Base-by-base conservation (phyloP, 2,329 filamentous ascomycete species). In the Lachnellula cervina region DNA sequence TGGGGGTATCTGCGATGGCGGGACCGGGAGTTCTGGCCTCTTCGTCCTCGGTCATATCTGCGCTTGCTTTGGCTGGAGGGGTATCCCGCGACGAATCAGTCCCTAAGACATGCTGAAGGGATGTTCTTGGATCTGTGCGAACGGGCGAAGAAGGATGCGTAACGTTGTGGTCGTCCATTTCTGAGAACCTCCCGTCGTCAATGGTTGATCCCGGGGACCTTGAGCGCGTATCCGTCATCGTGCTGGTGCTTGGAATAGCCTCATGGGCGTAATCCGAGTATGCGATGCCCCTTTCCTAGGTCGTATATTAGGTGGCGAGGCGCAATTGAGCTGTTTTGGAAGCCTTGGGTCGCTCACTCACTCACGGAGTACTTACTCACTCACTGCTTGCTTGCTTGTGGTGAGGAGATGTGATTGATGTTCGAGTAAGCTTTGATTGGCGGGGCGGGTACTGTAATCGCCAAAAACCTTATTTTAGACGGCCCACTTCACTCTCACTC, bases 1-100 rank as follows among this genome's bases (percentile, higher is more conserved):
- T 49, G 47, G 56, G 45, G 38, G 58, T 52, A 17, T 62, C 61
- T 8, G 53, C 47, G 9, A 43, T 51, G 19, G 51, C 35, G 13
- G 56, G 58, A 14, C 61, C 57, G 14, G 66, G 64, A 0, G 66
- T 68, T 49, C 61, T 63, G 11, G 52, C 57, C 17, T 66, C 66
- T n/a, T 68, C 68, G 50, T 69, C 68, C 52, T 69, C 67, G n/a
- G 61, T 66, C 56, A 64, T 63, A n/a, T 66, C 64, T 25, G 45
- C 51, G 40, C 59, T 60, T 19, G 25, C 51, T 19, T 56, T 57
- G 8, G 51, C 47, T 11, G 45, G 45, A 17, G 66, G 60, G 3
- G 64, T 61, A 16, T 64, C 61, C 49, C 53, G 62, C 23, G 60
- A 46, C 13, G 65, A 66, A 35, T 68, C 64, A 13, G 59, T 56